Percentiles rank a stretch among this genome's conserved stretches.
These are phyloP conservation scores for Claviceps sp. DNA, from an alignment of 2,329 filamentous ascomycete genomes.

Conservation along the genomic window DNA sequence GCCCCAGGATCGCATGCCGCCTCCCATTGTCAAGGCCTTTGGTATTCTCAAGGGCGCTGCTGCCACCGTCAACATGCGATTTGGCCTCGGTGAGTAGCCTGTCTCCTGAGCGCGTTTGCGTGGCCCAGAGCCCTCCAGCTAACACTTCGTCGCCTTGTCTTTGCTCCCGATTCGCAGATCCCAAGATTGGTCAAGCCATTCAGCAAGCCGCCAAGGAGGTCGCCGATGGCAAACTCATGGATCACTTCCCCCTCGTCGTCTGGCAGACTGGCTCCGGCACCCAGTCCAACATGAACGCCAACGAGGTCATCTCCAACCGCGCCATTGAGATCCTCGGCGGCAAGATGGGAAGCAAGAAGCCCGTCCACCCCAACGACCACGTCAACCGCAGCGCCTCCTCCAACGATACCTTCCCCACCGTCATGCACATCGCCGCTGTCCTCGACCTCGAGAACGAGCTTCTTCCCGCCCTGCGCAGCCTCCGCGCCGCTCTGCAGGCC, in stretches of 20 bases:
- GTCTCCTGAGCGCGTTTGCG: too few relatives aligned
- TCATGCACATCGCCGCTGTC: slow-evolving; percentile 98
- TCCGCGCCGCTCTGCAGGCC: slow-evolving; percentile 71
- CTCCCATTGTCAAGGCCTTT: slow-evolving; percentile 82
- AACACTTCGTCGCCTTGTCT: too few relatives aligned
- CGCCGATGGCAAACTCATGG: slow-evolving; percentile 80
- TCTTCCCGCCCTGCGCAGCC: slow-evolving; percentile 66
- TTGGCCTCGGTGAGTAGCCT: slow-evolving; percentile 53
- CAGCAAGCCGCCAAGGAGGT: slow-evolving; percentile 91
- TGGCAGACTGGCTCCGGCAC: slow-evolving; percentile 99
- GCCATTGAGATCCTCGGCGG: slow-evolving; percentile 96
- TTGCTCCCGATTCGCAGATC: slow-evolving; percentile 16
- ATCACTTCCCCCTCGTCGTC: slow-evolving; percentile 96
- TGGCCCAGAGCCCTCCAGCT: too few relatives aligned
- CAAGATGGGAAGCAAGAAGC: slow-evolving; percentile 90
- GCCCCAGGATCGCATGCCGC: slow-evolving; percentile 96
- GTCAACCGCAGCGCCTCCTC: slow-evolving; percentile 98
- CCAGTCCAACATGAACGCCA: slow-evolving; percentile 99
- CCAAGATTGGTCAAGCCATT: slow-evolving; percentile 82
- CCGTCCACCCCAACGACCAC: slow-evolving; percentile 97
- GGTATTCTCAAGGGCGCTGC: slow-evolving; percentile 96
- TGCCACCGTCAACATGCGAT: slow-evolving; percentile 90
- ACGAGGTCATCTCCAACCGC: slow-evolving; percentile 98
- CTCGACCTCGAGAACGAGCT: slow-evolving; percentile 82
- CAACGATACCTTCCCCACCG: slow-evolving; percentile 98